Evolutionary conservation across 768 basidiomycete species (phyloP).

Genomic region (Gelatoporia subvermispora): DNA sequence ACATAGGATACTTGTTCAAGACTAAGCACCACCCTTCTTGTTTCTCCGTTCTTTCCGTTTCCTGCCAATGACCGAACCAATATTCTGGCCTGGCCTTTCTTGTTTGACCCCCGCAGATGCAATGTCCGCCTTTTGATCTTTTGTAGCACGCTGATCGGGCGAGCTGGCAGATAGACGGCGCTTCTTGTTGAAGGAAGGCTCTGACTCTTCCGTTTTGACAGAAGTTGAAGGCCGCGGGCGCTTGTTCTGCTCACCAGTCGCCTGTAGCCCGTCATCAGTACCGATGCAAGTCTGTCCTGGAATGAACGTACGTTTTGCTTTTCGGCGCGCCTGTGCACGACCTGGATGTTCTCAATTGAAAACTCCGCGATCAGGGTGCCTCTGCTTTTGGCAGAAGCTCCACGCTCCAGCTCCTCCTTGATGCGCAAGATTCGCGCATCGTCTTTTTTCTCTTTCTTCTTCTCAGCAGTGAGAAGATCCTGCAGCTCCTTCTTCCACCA

Average conservation of each 20-base stretch:
- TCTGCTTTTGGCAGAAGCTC: conserved; percentile 36
- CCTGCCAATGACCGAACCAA: conserved; percentile 74
- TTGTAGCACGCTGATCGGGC: conserved; percentile 7
- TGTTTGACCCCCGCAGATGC: too few species aligned
- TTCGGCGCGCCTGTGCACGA: conserved; percentile 68
- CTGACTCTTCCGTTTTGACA: conserved; percentile 22
- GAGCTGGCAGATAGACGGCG: conserved; percentile 26
- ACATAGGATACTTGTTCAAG: too few species aligned
- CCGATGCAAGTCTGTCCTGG: not conserved
- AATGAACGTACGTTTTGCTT: conserved; percentile 26
- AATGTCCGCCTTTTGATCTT: conserved; percentile 7
- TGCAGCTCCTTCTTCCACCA: conserved; percentile 85
- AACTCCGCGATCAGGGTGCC: conserved; percentile 85
- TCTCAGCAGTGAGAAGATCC: conserved; percentile 54
- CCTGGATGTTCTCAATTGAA: conserved; percentile 92
- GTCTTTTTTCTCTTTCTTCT: conserved; percentile 39
- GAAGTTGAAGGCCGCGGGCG: conserved; percentile 9
- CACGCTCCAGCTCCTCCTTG: conserved; percentile 49
- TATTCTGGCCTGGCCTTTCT: conserved; percentile 30
- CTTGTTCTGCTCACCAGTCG: conserved; percentile 8
- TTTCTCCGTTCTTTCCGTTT: conserved; percentile 69
- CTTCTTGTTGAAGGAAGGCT: conserved; percentile 39
- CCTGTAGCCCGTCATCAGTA: not conserved
- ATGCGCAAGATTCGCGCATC: conserved; percentile 52
- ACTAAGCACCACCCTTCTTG: conserved; percentile 13